A percentile compares a stretch with the other conserved stretches of the same genome.
phyloP scores from a whole-genome alignment of 148 eudicot species.

The Gaultheria prostrata region DNA sequence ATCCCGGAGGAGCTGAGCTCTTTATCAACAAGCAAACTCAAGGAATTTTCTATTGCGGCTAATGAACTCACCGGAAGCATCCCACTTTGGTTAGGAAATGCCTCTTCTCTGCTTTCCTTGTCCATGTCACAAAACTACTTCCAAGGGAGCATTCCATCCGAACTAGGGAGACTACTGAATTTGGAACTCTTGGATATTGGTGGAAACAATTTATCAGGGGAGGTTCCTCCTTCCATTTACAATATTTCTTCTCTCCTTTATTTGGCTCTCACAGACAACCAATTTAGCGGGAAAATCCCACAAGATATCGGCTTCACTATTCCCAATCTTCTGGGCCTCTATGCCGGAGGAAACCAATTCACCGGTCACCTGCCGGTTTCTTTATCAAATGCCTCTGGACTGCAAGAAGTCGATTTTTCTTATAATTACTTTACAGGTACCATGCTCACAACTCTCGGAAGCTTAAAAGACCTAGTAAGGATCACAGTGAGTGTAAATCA shows the following conservation, averaged over 20 bases:
- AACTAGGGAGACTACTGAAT: too few relatives aligned
- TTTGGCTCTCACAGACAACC: neutral
- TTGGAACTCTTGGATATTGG: too few relatives aligned
- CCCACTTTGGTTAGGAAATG: neutral
- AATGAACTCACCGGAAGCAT: neutral
- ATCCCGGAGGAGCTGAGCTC: neutral
- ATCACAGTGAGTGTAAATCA: neutral
- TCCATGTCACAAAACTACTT: neutral
- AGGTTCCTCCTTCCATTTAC: neutral
- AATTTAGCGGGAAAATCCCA: neutral
- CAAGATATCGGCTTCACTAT: slow-evolving; percentile 8
- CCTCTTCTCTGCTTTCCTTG: neutral
- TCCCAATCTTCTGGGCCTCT: slow-evolving; percentile 16
- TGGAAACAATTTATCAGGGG: neutral
- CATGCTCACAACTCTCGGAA: slow-evolving; percentile 3
- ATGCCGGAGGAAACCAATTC: slow-evolving; percentile 8
- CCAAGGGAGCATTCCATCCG: too few relatives aligned
- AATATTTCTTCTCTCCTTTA: neutral
- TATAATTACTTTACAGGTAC: slow-evolving; percentile 9
- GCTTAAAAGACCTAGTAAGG: neutral
- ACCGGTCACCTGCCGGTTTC: slow-evolving; percentile 16
- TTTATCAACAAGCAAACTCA: slow-evolving; percentile 4
- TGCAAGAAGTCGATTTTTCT: neutral
- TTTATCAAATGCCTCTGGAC: slow-evolving; percentile 12
- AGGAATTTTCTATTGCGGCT: neutral